Percentiles rank a stretch among this genome's conserved stretches.
phyloP scores from a whole-genome alignment of 2,329 filamentous ascomycete species.

The Sporothrix globosa region DNA sequence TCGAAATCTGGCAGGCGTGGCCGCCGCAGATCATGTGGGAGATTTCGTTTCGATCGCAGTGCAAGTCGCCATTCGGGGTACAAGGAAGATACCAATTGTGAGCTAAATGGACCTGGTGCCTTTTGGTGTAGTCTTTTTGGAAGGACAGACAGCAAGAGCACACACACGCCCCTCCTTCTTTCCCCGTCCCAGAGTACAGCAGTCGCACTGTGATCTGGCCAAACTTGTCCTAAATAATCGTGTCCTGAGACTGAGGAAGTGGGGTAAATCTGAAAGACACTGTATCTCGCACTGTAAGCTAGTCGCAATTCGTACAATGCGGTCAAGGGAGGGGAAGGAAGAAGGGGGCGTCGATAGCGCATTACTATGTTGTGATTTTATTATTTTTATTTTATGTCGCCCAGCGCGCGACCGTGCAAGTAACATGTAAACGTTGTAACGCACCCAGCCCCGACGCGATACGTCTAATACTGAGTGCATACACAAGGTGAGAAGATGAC shows the following conservation, averaged over 20 bases:
- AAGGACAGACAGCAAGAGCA: not conserved
- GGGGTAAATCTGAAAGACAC: not conserved
- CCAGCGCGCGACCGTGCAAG: not conserved
- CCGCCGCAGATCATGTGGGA: not conserved
- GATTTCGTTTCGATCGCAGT: not conserved
- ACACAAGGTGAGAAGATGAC: no score
- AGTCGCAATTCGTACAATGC: conserved; percentile 19
- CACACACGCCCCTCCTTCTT: conserved; percentile 22
- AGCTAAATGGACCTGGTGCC: not conserved
- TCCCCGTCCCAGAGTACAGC: not conserved
- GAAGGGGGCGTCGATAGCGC: conserved; percentile 21
- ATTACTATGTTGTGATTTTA: not conserved
- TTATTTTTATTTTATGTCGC: conserved; percentile 1
- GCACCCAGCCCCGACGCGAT: not conserved
- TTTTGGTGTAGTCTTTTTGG: not conserved
- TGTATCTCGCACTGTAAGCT: not conserved
- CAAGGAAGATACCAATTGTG: conserved; percentile 18
- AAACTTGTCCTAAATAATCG: not conserved
- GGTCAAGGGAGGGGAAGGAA: not conserved
- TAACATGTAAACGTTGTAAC: not conserved
- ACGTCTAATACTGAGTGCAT: no score
- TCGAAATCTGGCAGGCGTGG: not conserved
- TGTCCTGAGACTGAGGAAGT: not conserved
- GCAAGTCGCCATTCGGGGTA: not conserved
- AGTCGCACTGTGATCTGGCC: conserved; percentile 25